These are phyloP conservation scores for Creolimax fragrantissima DNA, from an alignment of 78 protist species.

Conservation along the genomic window DNA sequence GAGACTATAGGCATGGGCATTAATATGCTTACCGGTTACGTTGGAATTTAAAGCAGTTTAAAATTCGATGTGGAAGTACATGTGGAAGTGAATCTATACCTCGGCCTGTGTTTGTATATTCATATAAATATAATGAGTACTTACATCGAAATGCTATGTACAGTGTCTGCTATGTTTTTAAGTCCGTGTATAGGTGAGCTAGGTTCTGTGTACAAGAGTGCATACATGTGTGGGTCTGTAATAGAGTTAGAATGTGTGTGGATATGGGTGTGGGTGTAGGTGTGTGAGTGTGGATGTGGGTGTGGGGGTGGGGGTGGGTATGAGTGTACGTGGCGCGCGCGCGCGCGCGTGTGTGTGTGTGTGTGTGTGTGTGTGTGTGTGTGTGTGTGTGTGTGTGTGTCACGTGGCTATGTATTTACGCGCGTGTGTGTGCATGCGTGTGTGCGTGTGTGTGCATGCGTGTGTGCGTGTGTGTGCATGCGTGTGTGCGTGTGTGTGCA, in stretches of 20 bases:
- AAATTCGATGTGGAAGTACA: not conserved
- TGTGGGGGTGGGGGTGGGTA: not conserved
- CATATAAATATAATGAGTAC: no score
- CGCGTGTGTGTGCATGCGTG: not conserved
- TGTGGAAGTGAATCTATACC: not conserved
- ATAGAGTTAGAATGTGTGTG: not conserved
- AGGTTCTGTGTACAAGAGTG: no score
- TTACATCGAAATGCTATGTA: no score
- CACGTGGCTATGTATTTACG: not conserved
- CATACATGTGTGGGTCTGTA: not conserved
- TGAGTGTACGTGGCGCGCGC: not conserved
- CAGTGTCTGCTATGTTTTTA: no score
- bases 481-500: constrained; percentile 1
- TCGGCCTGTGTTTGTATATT: not conserved
- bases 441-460: not conserved
- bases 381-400: not conserved
- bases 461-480: not conserved
- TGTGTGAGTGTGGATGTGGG: not conserved
- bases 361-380: not conserved
- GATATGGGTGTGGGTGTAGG: not conserved
- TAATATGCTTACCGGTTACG: no score
- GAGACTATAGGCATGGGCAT: no score
- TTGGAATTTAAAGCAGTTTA: no score
- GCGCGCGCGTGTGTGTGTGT: not conserved
- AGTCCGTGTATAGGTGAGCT: no score